These are phyloP conservation scores for Mycena citricolor DNA, from an alignment of 1,284 basidiomycete genomes.

Conservation along the genomic window DNA sequence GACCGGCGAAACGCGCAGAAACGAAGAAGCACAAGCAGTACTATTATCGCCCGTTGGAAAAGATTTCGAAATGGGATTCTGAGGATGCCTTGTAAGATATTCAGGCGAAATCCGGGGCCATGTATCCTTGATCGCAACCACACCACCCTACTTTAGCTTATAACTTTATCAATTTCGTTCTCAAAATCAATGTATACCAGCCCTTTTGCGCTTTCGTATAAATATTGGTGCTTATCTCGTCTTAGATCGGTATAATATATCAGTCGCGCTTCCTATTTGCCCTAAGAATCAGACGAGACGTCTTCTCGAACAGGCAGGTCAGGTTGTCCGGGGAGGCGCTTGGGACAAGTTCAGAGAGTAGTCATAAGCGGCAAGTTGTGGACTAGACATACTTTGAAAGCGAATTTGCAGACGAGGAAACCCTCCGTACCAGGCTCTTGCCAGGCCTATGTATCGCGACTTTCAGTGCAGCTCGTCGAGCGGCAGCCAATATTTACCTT, in stretches of 20 bases:
- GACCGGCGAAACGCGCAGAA: constrained; percentile 66
- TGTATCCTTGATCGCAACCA: too few species aligned
- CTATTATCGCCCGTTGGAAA: constrained; percentile 69
- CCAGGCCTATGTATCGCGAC: constrained; percentile 68
- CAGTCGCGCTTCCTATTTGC: too few species aligned
- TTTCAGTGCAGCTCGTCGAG: too few species aligned
- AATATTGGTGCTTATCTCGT: too few species aligned
- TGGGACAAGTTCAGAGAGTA: neutral
- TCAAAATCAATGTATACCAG: too few species aligned
- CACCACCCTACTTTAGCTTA: too few species aligned
- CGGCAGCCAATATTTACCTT: constrained; percentile 42
- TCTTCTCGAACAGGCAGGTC: constrained; percentile 45
- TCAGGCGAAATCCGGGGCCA: too few species aligned
- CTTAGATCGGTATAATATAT: too few species aligned
- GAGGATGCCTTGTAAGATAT: constrained; percentile 50
- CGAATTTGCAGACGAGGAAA: constrained; percentile 76
- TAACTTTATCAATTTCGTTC: too few species aligned
- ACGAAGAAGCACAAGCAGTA: constrained; percentile 82
- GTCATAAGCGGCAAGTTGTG: neutral
- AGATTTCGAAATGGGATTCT: constrained; percentile 62
- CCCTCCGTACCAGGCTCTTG: constrained; percentile 65
- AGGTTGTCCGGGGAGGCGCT: constrained; percentile 65
- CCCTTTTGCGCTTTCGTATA: too few species aligned
- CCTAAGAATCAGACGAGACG: too few species aligned
- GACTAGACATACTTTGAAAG: constrained; percentile 58